Evolutionary conservation across 2,329 filamentous ascomycete species (phyloP), one percentile per base, ranked within the genome.

Genomic region (Cercospora brassicicola): DNA sequence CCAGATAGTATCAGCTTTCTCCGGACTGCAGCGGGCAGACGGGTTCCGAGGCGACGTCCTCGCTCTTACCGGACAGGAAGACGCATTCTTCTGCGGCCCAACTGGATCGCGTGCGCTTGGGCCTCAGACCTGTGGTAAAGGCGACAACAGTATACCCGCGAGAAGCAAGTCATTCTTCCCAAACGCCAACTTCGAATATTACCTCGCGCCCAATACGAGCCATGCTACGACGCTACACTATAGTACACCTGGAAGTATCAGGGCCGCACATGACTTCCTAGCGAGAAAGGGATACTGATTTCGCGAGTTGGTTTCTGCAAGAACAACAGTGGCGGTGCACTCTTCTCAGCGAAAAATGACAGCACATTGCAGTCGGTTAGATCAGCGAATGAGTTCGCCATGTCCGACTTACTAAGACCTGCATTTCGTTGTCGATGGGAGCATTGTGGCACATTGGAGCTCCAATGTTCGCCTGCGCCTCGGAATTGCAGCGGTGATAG

Each of bases 31-130:
- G 36, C 42, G 59, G 13, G 70, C 70, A 13, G 65, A 68, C 11
- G 42, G 39, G 2, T 72, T 42, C 31, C 68, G 15, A 20, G 68
- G 70, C 13, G 66, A 70, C 30, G 68, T 72, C 23, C 56, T 70
- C 20, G 68, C 60, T 31, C 28, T 72, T 5, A 72, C 70, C 11
- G 68, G 70, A 5, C 64, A 70, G 26, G 64, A 72, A 18, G 70
- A 70, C 56, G 70, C 70, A 7, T 70, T 72, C 66, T 70, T 72
- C 62, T 72, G 70, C 62, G 69, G 69, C 13, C 67, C 69, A 2
- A 71, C 69, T 13, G 69, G 69, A 1, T 66, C 62, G n/a, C 33
- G 65, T 39, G 67, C 65, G 48, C 60, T 71, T 7, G 69, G 67
- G 15, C 63, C 67, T 13, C 69, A 71, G 64, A 64, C 48, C 39